These are phyloP conservation scores for Ceratocystis destructans DNA, from an alignment of 2,329 filamentous ascomycete species.

Conservation along the genomic window DNA sequence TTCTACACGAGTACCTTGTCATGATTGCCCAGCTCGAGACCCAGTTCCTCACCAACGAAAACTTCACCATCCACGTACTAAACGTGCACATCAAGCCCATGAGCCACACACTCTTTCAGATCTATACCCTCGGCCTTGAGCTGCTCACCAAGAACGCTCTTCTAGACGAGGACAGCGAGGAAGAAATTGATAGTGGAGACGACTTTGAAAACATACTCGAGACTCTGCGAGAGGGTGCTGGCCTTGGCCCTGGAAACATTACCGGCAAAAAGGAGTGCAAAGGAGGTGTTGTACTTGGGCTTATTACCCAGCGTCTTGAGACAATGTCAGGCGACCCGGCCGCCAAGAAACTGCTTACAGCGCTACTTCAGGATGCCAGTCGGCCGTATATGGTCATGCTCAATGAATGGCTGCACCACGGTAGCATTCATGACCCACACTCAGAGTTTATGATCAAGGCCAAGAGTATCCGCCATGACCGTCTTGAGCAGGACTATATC, in stretches of 20 bases:
- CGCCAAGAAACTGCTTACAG: constrained; percentile 67
- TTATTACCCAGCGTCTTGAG: constrained; percentile 72
- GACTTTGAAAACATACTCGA: constrained; percentile 90
- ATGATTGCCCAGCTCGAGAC: constrained; percentile 88
- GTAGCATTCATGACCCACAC: constrained; percentile 86
- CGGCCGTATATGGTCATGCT: constrained; percentile 95
- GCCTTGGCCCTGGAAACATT: constrained; percentile 63
- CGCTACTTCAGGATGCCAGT: constrained; percentile 73
- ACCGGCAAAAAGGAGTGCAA: constrained; percentile 86
- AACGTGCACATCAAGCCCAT: constrained; percentile 86
- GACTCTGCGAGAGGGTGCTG: constrained; percentile 72
- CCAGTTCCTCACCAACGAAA: constrained; percentile 75
- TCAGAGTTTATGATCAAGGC: constrained; percentile 91
- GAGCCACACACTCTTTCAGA: constrained; percentile 76
- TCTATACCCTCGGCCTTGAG: constrained; percentile 79
- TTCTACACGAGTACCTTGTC: constrained; percentile 85
- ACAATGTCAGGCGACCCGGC: constrained; percentile 89
- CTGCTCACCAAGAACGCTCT: constrained; percentile 78
- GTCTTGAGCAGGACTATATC: constrained; percentile 89
- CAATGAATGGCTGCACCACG: constrained; percentile 96
- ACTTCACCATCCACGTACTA: constrained; percentile 84
- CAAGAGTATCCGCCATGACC: constrained; percentile 82
- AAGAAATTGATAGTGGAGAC: constrained; percentile 60
- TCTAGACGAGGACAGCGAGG: constrained; percentile 65
- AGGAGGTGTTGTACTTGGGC: constrained; percentile 82